Conservation (phyloP, 2,329 filamentous ascomycete genomes). For the Hymenoscyphus linearis region DNA sequence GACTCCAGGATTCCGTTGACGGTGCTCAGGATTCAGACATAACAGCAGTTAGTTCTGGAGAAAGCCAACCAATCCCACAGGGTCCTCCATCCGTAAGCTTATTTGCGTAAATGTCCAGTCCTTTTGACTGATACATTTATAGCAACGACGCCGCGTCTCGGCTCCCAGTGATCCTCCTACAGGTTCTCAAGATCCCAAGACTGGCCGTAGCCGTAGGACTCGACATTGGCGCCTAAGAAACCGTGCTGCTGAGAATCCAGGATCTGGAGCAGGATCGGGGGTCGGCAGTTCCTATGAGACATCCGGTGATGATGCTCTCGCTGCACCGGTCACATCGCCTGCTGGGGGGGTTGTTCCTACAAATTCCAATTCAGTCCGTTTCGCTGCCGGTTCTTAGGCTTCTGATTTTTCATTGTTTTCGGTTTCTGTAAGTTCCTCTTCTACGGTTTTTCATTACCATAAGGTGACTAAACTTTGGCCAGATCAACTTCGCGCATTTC, state of each 20-base stretch:
- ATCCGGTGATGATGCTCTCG: conserved; percentile 8
- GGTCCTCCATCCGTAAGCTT: conserved; percentile 10
- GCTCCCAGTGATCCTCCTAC: conserved; percentile 27
- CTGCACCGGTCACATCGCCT: conserved; percentile 1
- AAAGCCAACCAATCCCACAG: conserved; percentile 19
- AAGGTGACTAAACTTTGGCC: background rate
- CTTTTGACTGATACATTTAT: conserved; percentile 10
- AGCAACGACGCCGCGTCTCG: conserved; percentile 27
- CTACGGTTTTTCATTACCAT: background rate
- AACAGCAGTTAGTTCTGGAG: conserved; percentile 19
- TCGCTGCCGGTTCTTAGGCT: background rate
- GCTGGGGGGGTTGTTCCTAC: background rate
- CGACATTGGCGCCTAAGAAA: conserved; percentile 30
- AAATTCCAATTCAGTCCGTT: background rate
- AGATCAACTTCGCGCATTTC: background rate
- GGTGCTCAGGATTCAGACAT: conserved; percentile 23
- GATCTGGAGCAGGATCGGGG: conserved; percentile 7
- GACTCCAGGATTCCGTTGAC: conserved; percentile 19
- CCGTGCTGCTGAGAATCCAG: conserved; percentile 14
- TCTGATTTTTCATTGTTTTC: background rate
- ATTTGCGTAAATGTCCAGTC: background rate
- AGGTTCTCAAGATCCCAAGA: conserved; percentile 16
- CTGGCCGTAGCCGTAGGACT: conserved; percentile 18
- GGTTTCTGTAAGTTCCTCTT: background rate
- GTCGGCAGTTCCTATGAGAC: conserved; percentile 14